These are phyloP conservation scores for Protomyces inouyei DNA, from an alignment of 1,139 yeast species.

Conservation along the genomic window DNA sequence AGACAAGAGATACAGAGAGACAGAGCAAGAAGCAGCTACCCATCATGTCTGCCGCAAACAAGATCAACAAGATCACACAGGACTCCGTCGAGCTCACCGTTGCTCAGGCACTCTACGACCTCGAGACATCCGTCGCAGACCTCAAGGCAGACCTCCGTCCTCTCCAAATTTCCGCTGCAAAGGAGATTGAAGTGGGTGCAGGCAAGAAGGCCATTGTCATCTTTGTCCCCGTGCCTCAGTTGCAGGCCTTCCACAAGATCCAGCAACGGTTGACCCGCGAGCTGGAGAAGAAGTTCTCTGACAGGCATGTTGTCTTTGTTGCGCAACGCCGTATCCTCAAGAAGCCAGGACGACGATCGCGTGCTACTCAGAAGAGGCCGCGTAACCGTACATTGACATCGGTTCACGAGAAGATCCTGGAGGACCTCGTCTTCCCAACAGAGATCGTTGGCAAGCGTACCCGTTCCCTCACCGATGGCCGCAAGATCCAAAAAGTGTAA, in stretches of 20 bases:
- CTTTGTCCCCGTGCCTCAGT: slow-evolving; percentile 96
- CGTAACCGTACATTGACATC: slow-evolving; percentile 99
- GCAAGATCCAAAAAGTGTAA: slow-evolving; percentile 89
- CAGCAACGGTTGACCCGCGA: slow-evolving; percentile 93
- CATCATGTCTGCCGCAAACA: slow-evolving; percentile 90
- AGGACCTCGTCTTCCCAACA: slow-evolving; percentile 99
- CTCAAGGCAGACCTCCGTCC: slow-evolving; percentile 97
- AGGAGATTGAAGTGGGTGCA: slow-evolving; percentile 96
- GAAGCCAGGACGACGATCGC: slow-evolving; percentile 85
- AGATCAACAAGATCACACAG: slow-evolving; percentile 72
- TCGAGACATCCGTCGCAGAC: slow-evolving; percentile 90
- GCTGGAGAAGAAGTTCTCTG: slow-evolving; percentile 99
- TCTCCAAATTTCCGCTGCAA: slow-evolving; percentile 96
- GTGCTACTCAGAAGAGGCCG: slow-evolving; percentile 98
- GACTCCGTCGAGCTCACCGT: slow-evolving; percentile 98
- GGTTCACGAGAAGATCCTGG: slow-evolving; percentile 97
- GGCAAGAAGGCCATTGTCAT: slow-evolving; percentile 98
- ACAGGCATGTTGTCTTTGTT: slow-evolving; percentile 98
- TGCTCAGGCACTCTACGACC: slow-evolving; percentile 97
- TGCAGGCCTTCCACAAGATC: slow-evolving; percentile 91
- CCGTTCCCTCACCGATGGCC: slow-evolving; percentile 98
- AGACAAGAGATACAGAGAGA: background rate
- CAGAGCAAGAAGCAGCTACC: background rate
- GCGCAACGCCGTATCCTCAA: slow-evolving; percentile 99
- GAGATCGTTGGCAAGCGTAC: slow-evolving; percentile 99